Evolutionary conservation across 2,329 filamentous ascomycete species (phyloP).

Genomic region (Stemphylium lycopersici): DNA sequence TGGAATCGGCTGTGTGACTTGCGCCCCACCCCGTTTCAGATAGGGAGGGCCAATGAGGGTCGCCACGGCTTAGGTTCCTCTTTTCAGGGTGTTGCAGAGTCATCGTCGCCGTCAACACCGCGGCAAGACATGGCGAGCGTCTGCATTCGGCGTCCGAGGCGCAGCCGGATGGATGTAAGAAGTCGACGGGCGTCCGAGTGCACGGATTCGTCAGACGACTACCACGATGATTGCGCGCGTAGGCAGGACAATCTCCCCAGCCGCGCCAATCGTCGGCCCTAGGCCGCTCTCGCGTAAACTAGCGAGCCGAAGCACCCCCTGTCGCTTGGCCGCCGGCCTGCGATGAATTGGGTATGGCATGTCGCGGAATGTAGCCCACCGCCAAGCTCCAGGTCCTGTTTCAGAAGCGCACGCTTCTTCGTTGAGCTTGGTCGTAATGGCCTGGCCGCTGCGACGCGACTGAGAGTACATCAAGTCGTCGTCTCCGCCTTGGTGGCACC

Average conservation of each 20-base stretch:
- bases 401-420: conserved; percentile 42
- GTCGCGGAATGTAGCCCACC: conserved; percentile 33
- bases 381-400: conserved; percentile 40
- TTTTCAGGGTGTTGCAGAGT: neutral
- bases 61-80: conserved; percentile 10
- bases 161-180: no score
- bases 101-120: no score
- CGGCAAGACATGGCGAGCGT: no score
- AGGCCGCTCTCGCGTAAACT: conserved; percentile 1
- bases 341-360: conserved; percentile 33
- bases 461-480: conserved; percentile 36
- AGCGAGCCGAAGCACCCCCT: neutral
- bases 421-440: conserved; percentile 42
- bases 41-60: conserved; percentile 21
- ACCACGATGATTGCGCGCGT: neutral
- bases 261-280: conserved; percentile 24
- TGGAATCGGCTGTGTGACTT: conserved; percentile 14
- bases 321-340: conserved; percentile 31
- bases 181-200: no score
- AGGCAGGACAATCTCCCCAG: conserved; percentile 21
- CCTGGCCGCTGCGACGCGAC: conserved; percentile 26
- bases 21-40: conserved; percentile 25
- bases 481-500: conserved; percentile 16
- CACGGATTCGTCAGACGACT: no score
- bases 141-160: no score